phyloP scores from a whole-genome alignment of 2,329 filamentous ascomycete species.

The Apiospora kogelbergensis region DNA sequence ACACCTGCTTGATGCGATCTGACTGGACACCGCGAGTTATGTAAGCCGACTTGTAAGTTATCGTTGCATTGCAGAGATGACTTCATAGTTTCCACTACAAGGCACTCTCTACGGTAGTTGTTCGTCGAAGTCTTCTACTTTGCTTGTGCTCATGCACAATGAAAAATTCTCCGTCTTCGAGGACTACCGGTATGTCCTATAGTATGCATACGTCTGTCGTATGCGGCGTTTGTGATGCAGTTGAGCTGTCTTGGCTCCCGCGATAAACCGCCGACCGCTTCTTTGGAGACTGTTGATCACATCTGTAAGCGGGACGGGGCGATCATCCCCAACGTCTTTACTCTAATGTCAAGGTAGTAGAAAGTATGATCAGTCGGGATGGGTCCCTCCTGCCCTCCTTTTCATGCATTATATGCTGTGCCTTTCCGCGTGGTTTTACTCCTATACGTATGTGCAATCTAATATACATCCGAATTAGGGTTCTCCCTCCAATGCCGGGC shows the following conservation, averaged over 20 bases:
- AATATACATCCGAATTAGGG: not conserved
- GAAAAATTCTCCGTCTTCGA: not conserved
- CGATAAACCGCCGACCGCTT: not conserved
- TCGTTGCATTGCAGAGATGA: constrained; percentile 11
- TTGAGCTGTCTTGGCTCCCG: constrained; percentile 13
- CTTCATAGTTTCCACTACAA: constrained; percentile 11
- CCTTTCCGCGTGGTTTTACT: not conserved
- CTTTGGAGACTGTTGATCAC: not conserved
- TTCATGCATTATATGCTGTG: not conserved
- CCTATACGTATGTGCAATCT: not conserved
- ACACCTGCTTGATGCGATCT: not conserved
- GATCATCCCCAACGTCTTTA: not conserved
- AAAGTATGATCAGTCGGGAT: not conserved
- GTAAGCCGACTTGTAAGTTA: not conserved
- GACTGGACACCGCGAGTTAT: not conserved
- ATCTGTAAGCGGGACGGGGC: not conserved
- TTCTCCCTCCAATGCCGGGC: not conserved
- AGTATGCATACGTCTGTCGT: not conserved
- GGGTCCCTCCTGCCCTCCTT: too few relatives aligned
- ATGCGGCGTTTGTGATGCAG: constrained; percentile 17
- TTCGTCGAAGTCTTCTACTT: not conserved
- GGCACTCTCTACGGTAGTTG: constrained; percentile 4
- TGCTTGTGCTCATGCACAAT: not conserved
- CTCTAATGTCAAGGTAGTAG: not conserved
- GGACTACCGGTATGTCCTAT: not conserved